Evolutionary conservation across 2,329 filamentous ascomycete genomes (phyloP), one percentile per base, ranked within the genome.

Genomic region (Plectosphaerella sp.): DNA sequence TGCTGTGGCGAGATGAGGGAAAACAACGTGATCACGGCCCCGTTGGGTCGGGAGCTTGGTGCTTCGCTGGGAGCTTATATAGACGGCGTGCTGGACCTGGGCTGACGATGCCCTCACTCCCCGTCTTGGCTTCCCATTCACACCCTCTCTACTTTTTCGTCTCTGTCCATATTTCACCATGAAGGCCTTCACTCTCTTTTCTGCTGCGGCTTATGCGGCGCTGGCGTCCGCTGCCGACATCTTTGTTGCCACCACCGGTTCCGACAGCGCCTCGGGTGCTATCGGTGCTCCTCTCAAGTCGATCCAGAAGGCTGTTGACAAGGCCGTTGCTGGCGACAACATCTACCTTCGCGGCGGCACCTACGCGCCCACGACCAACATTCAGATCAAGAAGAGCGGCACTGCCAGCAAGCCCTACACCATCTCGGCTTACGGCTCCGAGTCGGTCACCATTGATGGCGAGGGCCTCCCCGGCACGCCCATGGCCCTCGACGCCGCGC

Each of bases 381-480:
- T 78, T 45, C 72, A 77, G 57, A 67, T 78, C 60, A 71, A 63
- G 43, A 72, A 72, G 51, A 70, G 67, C 35, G 75, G 75, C 24
- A 73, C 68, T 1, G 56, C 63, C 14, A 63, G 66, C 0, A 61
- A 66, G 2, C 73, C 72, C 1, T 72, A 72, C 47, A 74, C 71
- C 0, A 59, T 78, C 28, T 63, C 65, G 14, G 64, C 74, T 0
- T 78, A 76, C 52, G 60, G 65, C 11, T 60, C 58, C 6, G 75
- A 78, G 55, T 68, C 68, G 42, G 73, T 76, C 3, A 66, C 74
- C 50, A 66, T 78, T 15, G 71, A 78, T 57, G 75, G 75, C 36
- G 75, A 78, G 50, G 61, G 24, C 5, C 54, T 70, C 1, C 61
- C 54, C 1, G 68, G 71, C 20, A 75, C 74, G 2, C 75, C 75